phyloP scores from a whole-genome alignment of 1,284 basidiomycete genomes.

The Bjerkandera adusta region DNA sequence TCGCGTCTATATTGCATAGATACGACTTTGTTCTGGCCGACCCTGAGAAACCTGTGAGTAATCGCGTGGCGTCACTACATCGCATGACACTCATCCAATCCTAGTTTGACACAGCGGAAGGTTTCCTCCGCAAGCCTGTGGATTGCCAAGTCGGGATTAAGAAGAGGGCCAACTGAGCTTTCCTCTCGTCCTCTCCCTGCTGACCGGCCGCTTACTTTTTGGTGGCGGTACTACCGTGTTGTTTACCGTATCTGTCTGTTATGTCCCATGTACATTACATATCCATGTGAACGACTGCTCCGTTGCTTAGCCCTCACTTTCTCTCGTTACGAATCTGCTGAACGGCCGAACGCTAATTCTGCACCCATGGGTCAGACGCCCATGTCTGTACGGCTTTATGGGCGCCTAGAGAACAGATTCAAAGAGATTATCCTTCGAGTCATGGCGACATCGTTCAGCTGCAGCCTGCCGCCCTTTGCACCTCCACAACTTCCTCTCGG shows the following conservation, averaged over 20 bases:
- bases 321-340: too few relatives aligned
- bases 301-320: too few relatives aligned
- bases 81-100: neutral
- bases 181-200: neutral
- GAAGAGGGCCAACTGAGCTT: conserved; percentile 39
- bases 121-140: conserved; percentile 77
- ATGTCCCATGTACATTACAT: too few relatives aligned
- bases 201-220: neutral
- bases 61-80: neutral
- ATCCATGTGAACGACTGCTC: too few relatives aligned
- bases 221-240: neutral
- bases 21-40: conserved; percentile 69
- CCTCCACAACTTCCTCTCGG: neutral
- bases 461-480: neutral
- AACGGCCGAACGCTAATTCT: too few relatives aligned
- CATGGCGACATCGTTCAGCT: neutral
- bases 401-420: neutral
- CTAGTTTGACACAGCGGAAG: conserved; percentile 69
- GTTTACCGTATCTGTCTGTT: neutral
- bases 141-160: conserved; percentile 66
- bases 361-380: neutral
- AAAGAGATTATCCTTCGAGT: neutral
- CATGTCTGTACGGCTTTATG: too few relatives aligned
- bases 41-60: conserved; percentile 53
- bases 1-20: conserved; percentile 68